Conservation (phyloP, 83 land plant species). For the Diphasiastrum complanatum region DNA sequence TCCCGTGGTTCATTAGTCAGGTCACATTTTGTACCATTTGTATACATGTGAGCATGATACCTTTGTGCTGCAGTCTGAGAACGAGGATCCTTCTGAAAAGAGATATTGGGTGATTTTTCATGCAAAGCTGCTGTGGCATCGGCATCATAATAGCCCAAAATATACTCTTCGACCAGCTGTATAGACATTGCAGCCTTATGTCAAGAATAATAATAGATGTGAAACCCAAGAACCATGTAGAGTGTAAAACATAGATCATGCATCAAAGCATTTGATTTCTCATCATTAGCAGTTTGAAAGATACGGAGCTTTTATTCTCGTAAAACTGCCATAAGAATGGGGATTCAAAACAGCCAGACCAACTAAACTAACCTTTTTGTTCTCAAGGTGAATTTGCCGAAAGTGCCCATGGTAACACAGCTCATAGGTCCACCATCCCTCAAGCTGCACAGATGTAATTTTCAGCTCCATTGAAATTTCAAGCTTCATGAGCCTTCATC, state of each 20-base stretch:
- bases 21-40: slow-evolving; percentile 90
- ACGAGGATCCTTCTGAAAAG: slow-evolving; percentile 84
- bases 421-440: slow-evolving; percentile 98
- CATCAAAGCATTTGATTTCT: too few relatives aligned
- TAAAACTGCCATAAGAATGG: too few relatives aligned
- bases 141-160: slow-evolving; percentile 72
- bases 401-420: slow-evolving; percentile 57
- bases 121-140: slow-evolving; percentile 71
- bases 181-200: background rate
- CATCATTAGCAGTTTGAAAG: too few relatives aligned
- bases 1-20: slow-evolving; percentile 82
- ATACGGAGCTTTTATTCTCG: too few relatives aligned
- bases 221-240: slow-evolving; percentile 4
- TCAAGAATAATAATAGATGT: background rate
- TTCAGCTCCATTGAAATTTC: too few relatives aligned
- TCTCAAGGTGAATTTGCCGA: slow-evolving; percentile 64
- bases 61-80: slow-evolving; percentile 90
- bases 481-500: too few relatives aligned
- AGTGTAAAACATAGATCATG: too few relatives aligned
- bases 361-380: slow-evolving; percentile 67
- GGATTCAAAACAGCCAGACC: too few relatives aligned
- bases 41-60: slow-evolving; percentile 82
- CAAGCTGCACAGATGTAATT: slow-evolving; percentile 74
- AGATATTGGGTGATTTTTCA: slow-evolving; percentile 50
- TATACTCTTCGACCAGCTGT: slow-evolving; percentile 79